These are phyloP conservation scores for Crepidotus variabilis DNA, from an alignment of 768 basidiomycete species.

Conservation along the genomic window DNA sequence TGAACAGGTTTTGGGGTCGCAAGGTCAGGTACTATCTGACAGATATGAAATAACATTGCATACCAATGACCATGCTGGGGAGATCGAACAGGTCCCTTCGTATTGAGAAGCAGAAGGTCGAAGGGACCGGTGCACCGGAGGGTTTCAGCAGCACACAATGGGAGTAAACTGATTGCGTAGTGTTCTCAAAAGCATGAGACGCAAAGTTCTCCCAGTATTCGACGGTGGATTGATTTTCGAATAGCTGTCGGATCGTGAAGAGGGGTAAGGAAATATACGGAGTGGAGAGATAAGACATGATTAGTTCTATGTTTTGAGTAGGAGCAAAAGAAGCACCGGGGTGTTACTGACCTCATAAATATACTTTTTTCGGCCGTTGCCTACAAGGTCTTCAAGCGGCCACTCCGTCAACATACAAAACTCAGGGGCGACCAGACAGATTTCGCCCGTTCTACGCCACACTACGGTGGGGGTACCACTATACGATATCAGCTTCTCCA, in stretches of 20 bases:
- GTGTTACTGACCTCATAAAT: constrained; percentile 56
- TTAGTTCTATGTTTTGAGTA: constrained; percentile 1
- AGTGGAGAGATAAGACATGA: neutral
- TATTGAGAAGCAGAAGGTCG: constrained; percentile 96
- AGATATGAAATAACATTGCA: constrained; percentile 17
- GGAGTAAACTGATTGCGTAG: constrained; percentile 91
- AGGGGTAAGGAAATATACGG: neutral
- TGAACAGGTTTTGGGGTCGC: neutral
- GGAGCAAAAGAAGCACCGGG: neutral
- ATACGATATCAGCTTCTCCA: constrained; percentile 95
- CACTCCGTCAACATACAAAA: constrained; percentile 94
- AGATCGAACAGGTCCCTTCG: constrained; percentile 89
- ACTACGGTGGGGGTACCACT: constrained; percentile 97
- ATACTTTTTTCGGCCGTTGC: constrained; percentile 46
- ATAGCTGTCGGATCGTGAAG: constrained; percentile 49
- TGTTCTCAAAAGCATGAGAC: constrained; percentile 95
- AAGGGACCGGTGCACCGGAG: constrained; percentile 77
- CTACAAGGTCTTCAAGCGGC: constrained; percentile 75
- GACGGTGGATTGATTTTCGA: constrained; percentile 93
- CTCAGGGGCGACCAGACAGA: constrained; percentile 94
- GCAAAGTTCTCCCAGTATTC: constrained; percentile 98
- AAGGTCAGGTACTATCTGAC: constrained; percentile 1
- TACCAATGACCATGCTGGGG: constrained; percentile 85
- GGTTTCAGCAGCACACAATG: constrained; percentile 89
- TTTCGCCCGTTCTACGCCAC: constrained; percentile 97